Evolutionary conservation across 192 early-diverging fungal genomes (phyloP), one percentile per base, ranked within the genome.

Genomic region (Phycomyces blakesleeanus): DNA sequence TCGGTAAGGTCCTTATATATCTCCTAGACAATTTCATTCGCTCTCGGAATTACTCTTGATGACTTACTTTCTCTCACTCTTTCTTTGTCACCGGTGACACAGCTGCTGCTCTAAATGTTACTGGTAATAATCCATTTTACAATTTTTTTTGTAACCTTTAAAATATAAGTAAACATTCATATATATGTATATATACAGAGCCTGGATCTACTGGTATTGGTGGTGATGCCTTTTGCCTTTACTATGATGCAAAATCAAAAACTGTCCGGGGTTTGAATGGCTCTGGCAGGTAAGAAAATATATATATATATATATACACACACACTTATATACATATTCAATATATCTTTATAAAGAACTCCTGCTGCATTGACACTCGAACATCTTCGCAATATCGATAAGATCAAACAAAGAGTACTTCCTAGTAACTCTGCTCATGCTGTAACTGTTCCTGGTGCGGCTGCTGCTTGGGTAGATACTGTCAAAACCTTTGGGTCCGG

Each of bases 141-240:
- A 16, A n/a, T n/a, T n/a, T n/a, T n/a, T n/a, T n/a, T n/a, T n/a
- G n/a, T n/a, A n/a, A n/a, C n/a, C n/a, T n/a, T n/a, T n/a, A n/a
- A n/a, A n/a, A n/a, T n/a, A n/a, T n/a, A n/a, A n/a, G n/a, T n/a
- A n/a, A n/a, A n/a, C n/a, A n/a, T n/a, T n/a, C n/a, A n/a, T 21
- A 29, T 22, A 1, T 37, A 57, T 53, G 18, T 5, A 29, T 39
- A 55, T 71, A 79, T 21, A 78, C 79, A 57, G 84, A 88, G 76
- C 91, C 91, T 11, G 66, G 72, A 25, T 87, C 83, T 0, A 91
- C 88, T 3, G 91, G 91, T 16, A 83, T 91, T 29, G 91, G 91
- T 29, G 91, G 91, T 41, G 91, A 93, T 68, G 81, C 81, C 47
- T 93, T 91, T 67, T 89, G 87, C 61, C 78, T 93, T 12, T 93